Conservation (phyloP, 106 monocot genomes). For the Dendrobium chrysotoxum region DNA sequence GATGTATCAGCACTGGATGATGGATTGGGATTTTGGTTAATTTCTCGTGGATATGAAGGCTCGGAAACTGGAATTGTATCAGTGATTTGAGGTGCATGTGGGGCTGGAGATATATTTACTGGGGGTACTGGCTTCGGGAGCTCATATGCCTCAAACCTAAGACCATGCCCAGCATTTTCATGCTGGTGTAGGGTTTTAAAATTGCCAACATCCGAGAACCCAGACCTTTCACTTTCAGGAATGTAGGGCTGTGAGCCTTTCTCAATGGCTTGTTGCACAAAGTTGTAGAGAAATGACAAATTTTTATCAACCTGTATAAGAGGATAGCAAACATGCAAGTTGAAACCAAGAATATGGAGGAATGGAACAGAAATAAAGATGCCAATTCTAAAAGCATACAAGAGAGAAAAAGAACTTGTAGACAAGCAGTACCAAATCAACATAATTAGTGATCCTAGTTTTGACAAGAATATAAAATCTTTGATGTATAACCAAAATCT, state of each 20-base stretch:
- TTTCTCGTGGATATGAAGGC: slow-evolving; percentile 34
- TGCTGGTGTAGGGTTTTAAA: slow-evolving; percentile 50
- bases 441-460: background rate
- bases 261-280: slow-evolving; percentile 66
- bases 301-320: slow-evolving; percentile 67
- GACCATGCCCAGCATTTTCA: slow-evolving; percentile 48
- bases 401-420: background rate
- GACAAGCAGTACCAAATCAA: background rate
- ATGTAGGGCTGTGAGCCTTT: slow-evolving; percentile 79
- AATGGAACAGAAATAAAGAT: too few relatives aligned
- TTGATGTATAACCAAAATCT: background rate
- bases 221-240: slow-evolving; percentile 63
- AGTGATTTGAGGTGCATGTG: slow-evolving; percentile 18
- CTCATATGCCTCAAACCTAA: slow-evolving; percentile 92
- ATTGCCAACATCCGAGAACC: slow-evolving; percentile 28
- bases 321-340: background rate
- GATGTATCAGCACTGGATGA: slow-evolving; percentile 11
- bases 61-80: slow-evolving; percentile 50
- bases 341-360: too few relatives aligned
- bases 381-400: background rate
- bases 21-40: slow-evolving; percentile 13
- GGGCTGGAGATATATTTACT: slow-evolving; percentile 12
- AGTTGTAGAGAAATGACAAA: slow-evolving; percentile 60
- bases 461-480: background rate
- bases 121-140: slow-evolving; percentile 59